Conservation (phyloP, 2,329 filamentous ascomycete genomes). For the Peltaster fructicola region DNA sequence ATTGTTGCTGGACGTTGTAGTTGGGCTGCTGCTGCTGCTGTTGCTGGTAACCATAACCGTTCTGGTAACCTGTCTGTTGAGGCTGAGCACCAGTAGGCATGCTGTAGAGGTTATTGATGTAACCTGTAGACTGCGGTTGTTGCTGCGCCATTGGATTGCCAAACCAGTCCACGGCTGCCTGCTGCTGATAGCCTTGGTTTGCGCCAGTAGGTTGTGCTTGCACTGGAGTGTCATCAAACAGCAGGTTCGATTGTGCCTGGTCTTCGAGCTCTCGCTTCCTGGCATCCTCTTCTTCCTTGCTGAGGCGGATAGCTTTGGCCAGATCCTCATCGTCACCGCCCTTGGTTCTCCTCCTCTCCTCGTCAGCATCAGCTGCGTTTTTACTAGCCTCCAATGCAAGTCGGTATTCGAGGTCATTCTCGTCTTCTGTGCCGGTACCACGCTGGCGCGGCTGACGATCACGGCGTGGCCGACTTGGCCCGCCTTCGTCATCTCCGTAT, state of each 20-base stretch:
- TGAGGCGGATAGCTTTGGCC: conserved; percentile 85
- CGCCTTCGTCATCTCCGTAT: conserved; percentile 22
- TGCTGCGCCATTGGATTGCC: conserved; percentile 68
- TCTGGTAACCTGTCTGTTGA: conserved; percentile 47
- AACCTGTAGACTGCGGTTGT: conserved; percentile 45
- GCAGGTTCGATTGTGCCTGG: conserved; percentile 53
- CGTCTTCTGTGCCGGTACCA: conserved; percentile 39
- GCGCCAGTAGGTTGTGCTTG: conserved; percentile 63
- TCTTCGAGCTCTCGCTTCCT: conserved; percentile 75
- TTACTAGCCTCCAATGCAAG: conserved; percentile 91
- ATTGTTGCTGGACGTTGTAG: conserved; percentile 43
- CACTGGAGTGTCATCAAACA: conserved; percentile 68
- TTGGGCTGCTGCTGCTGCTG: conserved; percentile 47
- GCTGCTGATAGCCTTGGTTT: conserved; percentile 96
- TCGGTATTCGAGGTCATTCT: conserved; percentile 70
- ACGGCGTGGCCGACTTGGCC: conserved; percentile 26
- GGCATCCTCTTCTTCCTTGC: conserved; percentile 81
- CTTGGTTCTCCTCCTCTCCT: conserved; percentile 43
- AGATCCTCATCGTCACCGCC: conserved; percentile 62
- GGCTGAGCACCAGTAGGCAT: conserved; percentile 59
- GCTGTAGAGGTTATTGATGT: conserved; percentile 48
- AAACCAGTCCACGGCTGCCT: conserved; percentile 89
- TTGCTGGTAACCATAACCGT: conserved; percentile 43
- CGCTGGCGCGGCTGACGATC: conserved; percentile 11
- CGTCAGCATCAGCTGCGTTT: conserved; percentile 82